Evolutionary conservation across 148 eudicot species (phyloP), one percentile per base, ranked within the genome.

Genomic region (Gaultheria prostrata): DNA sequence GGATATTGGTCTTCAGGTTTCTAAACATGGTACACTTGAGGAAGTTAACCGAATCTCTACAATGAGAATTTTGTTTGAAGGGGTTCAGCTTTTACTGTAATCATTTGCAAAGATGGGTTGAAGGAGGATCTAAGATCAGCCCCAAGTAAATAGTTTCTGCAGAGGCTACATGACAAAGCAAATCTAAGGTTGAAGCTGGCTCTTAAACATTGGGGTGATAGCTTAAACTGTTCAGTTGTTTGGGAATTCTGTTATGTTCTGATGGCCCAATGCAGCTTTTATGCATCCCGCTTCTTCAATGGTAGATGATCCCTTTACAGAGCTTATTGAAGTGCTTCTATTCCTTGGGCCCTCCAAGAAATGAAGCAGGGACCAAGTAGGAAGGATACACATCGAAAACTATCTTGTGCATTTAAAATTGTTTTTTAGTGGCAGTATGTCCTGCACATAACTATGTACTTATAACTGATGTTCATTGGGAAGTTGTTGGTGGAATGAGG

Each of bases 401-500:
- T 39, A 32, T 32, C 21, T 78, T 33, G 39, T 49, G 67, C 50
- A 57, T 79, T 35, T 51, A 4, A 50, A 50, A 9, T 50, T 13
- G 53, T 50, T 50, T 50, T 2, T 13, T 11, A 13, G 21, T 20
- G 0, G 24, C 21, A 21, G 51, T 67, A 18, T 32, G 80, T 53
- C 26, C 51, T 51, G 33, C 53, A 49, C 30, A 54, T 18, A 30
- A 10, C 43, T 18, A 12, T 49, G 2, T 17, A 14, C 65, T 7
- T 48, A 39, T 46, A 51, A 77, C 33, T 3, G 18, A 50, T 53
- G 46, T 56, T 56, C 0, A 1, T 33, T 67, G 32, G 61, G 48
- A 48, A 45, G 61, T 69, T 69, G 26, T 80, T 80, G 35, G 82
- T 61, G 26, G 71, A 26, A 80, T n/a, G 51, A 61, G n/a, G 82